These are phyloP conservation scores for Wallacemonas collosoma DNA, from an alignment of 208 protist species.

Conservation along the genomic window DNA sequence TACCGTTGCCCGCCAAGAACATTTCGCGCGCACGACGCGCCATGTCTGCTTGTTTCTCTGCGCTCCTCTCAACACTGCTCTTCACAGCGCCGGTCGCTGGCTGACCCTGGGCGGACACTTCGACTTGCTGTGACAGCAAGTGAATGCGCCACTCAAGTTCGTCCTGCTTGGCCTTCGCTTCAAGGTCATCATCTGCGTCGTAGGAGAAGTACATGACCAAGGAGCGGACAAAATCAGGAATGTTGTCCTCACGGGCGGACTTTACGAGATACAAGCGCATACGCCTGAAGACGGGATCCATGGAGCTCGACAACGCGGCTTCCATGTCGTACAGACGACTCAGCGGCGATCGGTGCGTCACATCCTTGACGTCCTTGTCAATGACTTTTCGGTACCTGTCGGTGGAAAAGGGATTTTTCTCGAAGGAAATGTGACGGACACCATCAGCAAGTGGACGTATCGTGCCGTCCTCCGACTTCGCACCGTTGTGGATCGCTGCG, in stretches of 20 bases:
- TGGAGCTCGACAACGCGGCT: constrained; percentile 21
- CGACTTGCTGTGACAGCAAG: constrained; percentile 19
- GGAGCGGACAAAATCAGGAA: constrained; percentile 46
- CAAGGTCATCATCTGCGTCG: constrained; percentile 49
- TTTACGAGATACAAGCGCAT: constrained; percentile 36
- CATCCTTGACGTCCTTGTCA: constrained; percentile 36
- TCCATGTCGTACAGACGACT: constrained; percentile 39
- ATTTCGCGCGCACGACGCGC: constrained; percentile 37
- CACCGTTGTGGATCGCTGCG: not conserved
- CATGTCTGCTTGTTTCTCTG: constrained; percentile 25
- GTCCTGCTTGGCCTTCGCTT: constrained; percentile 20
- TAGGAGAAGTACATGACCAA: constrained; percentile 72
- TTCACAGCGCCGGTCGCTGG: not conserved
- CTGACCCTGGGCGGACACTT: not conserved
- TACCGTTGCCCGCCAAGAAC: not conserved
- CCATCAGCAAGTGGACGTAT: not conserved
- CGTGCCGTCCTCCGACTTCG: not conserved
- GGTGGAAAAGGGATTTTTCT: constrained; percentile 64
- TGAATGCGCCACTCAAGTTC: constrained; percentile 11
- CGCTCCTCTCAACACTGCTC: constrained; percentile 25
- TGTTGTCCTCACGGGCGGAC: constrained; percentile 47
- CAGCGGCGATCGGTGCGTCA: constrained; percentile 29
- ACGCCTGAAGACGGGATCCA: constrained; percentile 27
- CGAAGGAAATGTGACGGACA: constrained; percentile 26
- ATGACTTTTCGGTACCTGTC: constrained; percentile 59